Base-by-base conservation (phyloP, 805 yeast species). In the Zygotorulaspora chibaensis region DNA sequence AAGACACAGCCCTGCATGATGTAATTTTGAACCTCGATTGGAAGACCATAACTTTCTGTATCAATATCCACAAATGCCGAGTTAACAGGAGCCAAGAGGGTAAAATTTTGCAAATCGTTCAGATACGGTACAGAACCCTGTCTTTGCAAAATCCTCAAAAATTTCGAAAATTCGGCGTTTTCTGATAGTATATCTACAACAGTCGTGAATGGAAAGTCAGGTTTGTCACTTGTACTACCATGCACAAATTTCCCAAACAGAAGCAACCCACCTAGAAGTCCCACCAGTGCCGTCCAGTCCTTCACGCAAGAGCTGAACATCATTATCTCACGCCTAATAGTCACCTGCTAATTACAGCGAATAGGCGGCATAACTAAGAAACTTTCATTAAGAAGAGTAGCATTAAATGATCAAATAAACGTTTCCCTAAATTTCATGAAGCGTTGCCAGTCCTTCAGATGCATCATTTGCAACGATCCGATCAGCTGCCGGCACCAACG, bases 11-110 rank as follows among this genome's bases (percentile, higher is more conserved):
- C 66, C 28, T 65, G 60, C 8, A 63, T 43, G 9, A 70, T 37
- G 45, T 60, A 61, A 28, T 62, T 51, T 15, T 58, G 53, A n/a
- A 62, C 41, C 42, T 55, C 56, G 45, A 59, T 56, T 2, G 47
- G 36, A 3, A 29, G 20, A 15, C 35, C 43, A 11, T 35, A 12
- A 6, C 41, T 37, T 16, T 37, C 49, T 12, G 16, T 38, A 16
- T 37, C 17, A 4, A 47, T 47, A 5, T 50, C 48, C 3, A 68
- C 70, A 62, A 84, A 86, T 1, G 96, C 96, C 53, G 83, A 80
- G 59, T 87, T 87, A 10, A 83, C 74, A 0, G 96, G 95, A 1
- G 95, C 95, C 34, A 84, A 60, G n/a, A 87, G 64, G 0, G 96
- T 86, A 46, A 83, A 77, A 59, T 85, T 83, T 18, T 68, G 66